A percentile compares a stretch with the other conserved stretches of the same genome.
Evolutionary conservation across 495 filamentous ascomycete species (phyloP).

Genomic region (Parmelia sp.): DNA sequence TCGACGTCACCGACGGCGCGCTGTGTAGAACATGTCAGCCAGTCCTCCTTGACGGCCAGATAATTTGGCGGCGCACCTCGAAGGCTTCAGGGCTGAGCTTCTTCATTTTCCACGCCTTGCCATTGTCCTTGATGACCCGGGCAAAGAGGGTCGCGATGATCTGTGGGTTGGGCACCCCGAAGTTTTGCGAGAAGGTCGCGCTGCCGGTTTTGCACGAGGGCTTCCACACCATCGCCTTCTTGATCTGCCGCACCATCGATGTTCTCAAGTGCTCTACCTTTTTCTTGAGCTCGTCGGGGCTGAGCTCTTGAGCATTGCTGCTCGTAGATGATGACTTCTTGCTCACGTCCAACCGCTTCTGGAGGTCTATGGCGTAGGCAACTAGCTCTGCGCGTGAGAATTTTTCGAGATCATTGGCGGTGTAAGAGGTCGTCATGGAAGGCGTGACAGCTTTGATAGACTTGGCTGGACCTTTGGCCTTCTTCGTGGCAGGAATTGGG

Average conservation of each 20-base stretch:
- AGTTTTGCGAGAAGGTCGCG: slow-evolving; percentile 5
- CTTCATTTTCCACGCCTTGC: slow-evolving; percentile 8
- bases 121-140: background rate
- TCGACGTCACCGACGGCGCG: background rate
- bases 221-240: slow-evolving; percentile 8
- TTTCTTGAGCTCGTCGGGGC: background rate
- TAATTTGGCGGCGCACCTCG: background rate
- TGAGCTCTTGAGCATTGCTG: background rate
- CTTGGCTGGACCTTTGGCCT: background rate
- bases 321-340: background rate
- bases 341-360: background rate
- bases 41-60: background rate
- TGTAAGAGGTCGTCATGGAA: background rate
- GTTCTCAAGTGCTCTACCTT: slow-evolving; percentile 5
- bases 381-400: slow-evolving; percentile 2
- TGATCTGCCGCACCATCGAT: slow-evolving; percentile 6
- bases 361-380: background rate
- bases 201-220: slow-evolving; percentile 3
- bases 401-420: background rate
- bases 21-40: background rate
- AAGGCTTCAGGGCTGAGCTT: slow-evolving; percentile 5
- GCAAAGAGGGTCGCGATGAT: background rate
- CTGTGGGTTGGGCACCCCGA: background rate
- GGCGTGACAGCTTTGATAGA: background rate
- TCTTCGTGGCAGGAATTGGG: background rate